Base-by-base conservation (phyloP, 2,329 filamentous ascomycete species). In the Penicillium decumbens region DNA sequence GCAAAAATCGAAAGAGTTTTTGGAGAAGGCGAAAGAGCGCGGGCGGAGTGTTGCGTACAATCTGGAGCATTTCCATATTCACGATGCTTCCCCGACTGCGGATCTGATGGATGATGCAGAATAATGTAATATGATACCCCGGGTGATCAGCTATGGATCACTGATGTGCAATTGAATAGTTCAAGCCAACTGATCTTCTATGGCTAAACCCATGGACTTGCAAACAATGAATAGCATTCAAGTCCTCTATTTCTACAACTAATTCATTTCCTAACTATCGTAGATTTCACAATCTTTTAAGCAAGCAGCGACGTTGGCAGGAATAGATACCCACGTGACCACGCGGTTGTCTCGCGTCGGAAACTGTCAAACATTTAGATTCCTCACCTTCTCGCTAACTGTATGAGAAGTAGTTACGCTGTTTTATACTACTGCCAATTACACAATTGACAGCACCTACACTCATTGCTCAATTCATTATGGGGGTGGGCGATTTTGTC, bases 401-500 rank as follows among this genome's bases (percentile, higher is more conserved):
- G 48, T 45, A 27, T 33, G 48, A 48, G 38, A 50, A 39, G 13
- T 28, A 42, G 23, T 29, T 37, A 35, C 23, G 43, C 47, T 47
- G 32, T 23, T 33, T 20, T 32, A 4, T 20, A 9, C 12, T 4
- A 20, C 9, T 9, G 33, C 12, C 8, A 10, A 12, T 20, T 12
- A 20, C 15, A 10, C 2, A 20, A 9, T 12, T 18, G 10, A 12
- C 7, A 9, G 12, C 35, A 39, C 40, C 29, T 41, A 42, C 30
- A 29, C 48, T 6, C 23, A 15, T 40, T 27, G 38, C 12, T 27
- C 23, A 40, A 15, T 40, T 23, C 3, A 65, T 43, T 32, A 73
- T 73, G 71, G 69, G 67, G 30, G 68, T 73, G 45, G 70, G 68
- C 47, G 70, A 73, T 51, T 73, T 70, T 60, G 60, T 73, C 51